phyloP scores from a whole-genome alignment of 2,329 filamentous ascomycete genomes.

The Monilinia laxa region DNA sequence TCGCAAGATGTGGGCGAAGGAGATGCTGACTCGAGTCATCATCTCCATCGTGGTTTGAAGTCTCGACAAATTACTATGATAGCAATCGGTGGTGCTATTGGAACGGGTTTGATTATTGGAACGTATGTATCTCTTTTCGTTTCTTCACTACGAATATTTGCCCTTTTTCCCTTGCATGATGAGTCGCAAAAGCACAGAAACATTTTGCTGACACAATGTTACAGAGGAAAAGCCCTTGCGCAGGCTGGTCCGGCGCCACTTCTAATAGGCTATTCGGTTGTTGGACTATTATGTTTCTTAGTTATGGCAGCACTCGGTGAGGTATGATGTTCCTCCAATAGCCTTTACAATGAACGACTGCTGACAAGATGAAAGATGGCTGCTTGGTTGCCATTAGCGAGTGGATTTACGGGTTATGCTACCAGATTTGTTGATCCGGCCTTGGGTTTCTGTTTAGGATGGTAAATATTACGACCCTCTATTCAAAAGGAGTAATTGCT shows the following conservation, averaged over 20 bases:
- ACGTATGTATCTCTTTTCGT: conserved; percentile 41
- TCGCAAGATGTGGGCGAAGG: neutral
- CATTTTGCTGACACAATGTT: conserved; percentile 16
- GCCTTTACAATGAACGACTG: conserved; percentile 52
- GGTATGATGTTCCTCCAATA: conserved; percentile 24
- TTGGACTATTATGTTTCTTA: conserved; percentile 72
- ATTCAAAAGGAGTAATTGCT: neutral
- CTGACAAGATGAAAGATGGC: conserved; percentile 56
- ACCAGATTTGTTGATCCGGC: conserved; percentile 77
- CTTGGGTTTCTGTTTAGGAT: conserved; percentile 74
- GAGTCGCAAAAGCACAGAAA: conserved; percentile 15
- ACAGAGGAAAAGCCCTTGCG: conserved; percentile 47
- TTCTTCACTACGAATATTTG: neutral
- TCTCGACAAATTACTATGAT: conserved; percentile 60
- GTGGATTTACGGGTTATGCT: conserved; percentile 81
- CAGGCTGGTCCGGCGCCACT: conserved; percentile 60
- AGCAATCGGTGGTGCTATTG: conserved; percentile 67
- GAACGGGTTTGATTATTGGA: conserved; percentile 66
- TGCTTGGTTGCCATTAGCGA: conserved; percentile 73
- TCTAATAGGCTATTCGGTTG: conserved; percentile 68
- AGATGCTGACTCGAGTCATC: conserved; percentile 33
- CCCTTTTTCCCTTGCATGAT: neutral
- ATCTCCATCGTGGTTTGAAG: conserved; percentile 52
- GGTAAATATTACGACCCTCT: conserved; percentile 36
- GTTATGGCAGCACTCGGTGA: conserved; percentile 70